Evolutionary conservation across 768 basidiomycete species (phyloP), one percentile per base, ranked within the genome.

Genomic region (Galerina sulciceps): DNA sequence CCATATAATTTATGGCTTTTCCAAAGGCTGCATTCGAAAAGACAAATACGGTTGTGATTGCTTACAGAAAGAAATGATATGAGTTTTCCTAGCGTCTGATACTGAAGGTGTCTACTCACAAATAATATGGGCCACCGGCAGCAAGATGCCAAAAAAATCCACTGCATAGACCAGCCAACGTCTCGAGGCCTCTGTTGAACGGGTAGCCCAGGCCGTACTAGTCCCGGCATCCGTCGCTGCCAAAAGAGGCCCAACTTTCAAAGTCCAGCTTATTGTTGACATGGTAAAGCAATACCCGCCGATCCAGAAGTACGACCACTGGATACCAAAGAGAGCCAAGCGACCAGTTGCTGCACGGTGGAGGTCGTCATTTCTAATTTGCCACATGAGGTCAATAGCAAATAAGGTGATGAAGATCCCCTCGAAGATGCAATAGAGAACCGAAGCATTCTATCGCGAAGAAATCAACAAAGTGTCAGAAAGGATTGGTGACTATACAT

Each of bases 251-350:
- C 49, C 49, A 20, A 51, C 49, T 40, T 51, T 51, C 18, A 51
- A 26, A 2, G 49, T 51, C 49, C 49, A 51, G 18, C 49, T 51
- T 37, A 51, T 51, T 11, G 49, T 51, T 13, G 49, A 51, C 37
- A 51, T 51, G 1, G 49, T 51, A 38, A 51, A 51, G 14, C 36
- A 35, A 40, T 38, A 51, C 20, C 49, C 49, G 18, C 49, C 49
- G 49, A 51, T 51, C 49, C 49, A 51, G 23, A 51, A 51, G 49
- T 51, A 51, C 4, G 49, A 51, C 49, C 49, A 51, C 14, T 40
- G 20, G 3, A 51, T 18, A 3, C 49, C 49, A 23, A 51, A 51
- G 2, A 51, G 37, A n/a, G 49, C 49, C 18, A 51, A 14, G 37
- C 49, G 36, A 22, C 49, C 49, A 37, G 34, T 37, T 9, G 49